Base-by-base conservation (phyloP, 176 grass and related monocot genomes). In the Carex scoparia region DNA sequence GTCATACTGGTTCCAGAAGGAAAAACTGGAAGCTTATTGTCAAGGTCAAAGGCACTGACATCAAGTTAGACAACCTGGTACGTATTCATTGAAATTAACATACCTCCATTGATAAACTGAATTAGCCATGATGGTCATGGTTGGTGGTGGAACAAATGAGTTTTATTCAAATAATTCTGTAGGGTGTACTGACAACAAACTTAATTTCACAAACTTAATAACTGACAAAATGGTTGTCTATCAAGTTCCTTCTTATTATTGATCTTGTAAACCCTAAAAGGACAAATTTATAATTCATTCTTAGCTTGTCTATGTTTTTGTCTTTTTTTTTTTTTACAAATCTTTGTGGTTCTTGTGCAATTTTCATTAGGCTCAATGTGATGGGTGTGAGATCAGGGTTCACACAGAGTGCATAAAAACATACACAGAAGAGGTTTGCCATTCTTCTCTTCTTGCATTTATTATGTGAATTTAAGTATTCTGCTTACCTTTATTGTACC, bases 371-470 rank as follows among this genome's bases (percentile, higher is more conserved):
- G 90, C 93, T 68, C 94, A 94, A 65, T 99, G 96, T 79, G 93
- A 99, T 83, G 91, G 88, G 9, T 99, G 96, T 53, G 83, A 99
- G 59, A 91, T 99, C 87, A 95, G 96, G 96, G 93, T 94, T 85
- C 96, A 99, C 0, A 44, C 91, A 82, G 96, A 99, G 87, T 99
- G 96, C 77, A 91, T 94, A 67, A 81, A 9, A 46, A 94, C 85
- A 44, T 73, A 37, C 19, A 90, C 92, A 31, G 67, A 93, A 81
- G 87, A 99, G 96, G 96, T 98, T 84, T 37, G 65, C 3, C 42
- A 88, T 46, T 40, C 27, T 55, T 87, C 23, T 78, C 23, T 74
- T 57, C 48, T 59, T 53, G 27, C 48, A 69, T 69, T 42, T 68
- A 31, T 79, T 79, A 79, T 54, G 13, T 32, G 49, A 16, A 55